Conservation (phyloP, 2,329 filamentous ascomycete species). For the Colletotrichum acutatum region DNA sequence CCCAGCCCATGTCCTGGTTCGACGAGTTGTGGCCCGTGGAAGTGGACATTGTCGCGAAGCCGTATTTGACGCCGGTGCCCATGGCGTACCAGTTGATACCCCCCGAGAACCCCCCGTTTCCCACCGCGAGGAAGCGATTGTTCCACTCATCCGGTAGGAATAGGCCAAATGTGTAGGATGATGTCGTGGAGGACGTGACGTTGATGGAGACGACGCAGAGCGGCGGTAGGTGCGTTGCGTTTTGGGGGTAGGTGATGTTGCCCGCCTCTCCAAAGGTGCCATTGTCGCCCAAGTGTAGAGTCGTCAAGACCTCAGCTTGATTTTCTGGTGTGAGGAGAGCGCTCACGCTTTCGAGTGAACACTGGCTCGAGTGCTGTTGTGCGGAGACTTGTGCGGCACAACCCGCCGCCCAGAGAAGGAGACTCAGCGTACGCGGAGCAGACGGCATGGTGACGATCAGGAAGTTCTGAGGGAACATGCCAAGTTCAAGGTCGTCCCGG, state of each 20-base stretch:
- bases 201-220: slow-evolving; percentile 47
- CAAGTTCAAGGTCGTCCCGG: background rate
- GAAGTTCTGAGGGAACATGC: background rate
- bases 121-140: slow-evolving; percentile 44
- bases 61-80: slow-evolving; percentile 49
- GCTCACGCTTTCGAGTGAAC: background rate
- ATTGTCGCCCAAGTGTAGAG: background rate
- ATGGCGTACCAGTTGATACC: slow-evolving; percentile 27
- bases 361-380: background rate
- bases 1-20: slow-evolving; percentile 48
- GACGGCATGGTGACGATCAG: slow-evolving; percentile 1
- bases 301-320: slow-evolving; percentile 1
- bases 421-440: background rate
- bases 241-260: slow-evolving; percentile 40
- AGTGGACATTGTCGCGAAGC: slow-evolving; percentile 54
- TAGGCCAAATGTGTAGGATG: slow-evolving; percentile 44
- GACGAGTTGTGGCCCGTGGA: slow-evolving; percentile 56
- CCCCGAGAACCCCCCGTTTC: slow-evolving; percentile 42
- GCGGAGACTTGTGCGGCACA: background rate
- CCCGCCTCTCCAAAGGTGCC: slow-evolving; percentile 38
- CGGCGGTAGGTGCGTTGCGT: slow-evolving; percentile 43
- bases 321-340: background rate
- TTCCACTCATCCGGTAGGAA: slow-evolving; percentile 48
- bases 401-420: background rate
- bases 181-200: slow-evolving; percentile 40